Evolutionary conservation across 345 rosid species (phyloP).

Genomic region (Punica granatum): DNA sequence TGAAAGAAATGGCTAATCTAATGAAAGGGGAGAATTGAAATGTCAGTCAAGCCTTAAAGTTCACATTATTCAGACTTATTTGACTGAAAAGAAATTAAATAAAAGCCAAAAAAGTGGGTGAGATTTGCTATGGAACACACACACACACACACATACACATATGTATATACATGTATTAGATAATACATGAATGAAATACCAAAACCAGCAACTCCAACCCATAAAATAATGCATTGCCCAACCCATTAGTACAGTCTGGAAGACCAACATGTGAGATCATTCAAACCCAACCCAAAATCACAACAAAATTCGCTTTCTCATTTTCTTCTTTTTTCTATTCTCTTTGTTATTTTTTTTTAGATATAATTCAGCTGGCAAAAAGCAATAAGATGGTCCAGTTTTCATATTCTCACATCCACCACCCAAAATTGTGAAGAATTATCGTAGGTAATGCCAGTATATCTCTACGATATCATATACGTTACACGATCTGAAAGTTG

Average conservation of each 20-base stretch:
- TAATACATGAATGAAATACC: background rate
- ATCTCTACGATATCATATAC: no score
- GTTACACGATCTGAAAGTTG: no score
- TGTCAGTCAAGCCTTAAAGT: slow-evolving; percentile 4
- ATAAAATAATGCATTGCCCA: background rate
- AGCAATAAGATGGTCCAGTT: background rate
- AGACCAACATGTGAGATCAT: background rate
- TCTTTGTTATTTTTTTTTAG: background rate
- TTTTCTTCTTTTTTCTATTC: background rate
- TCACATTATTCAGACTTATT: background rate
- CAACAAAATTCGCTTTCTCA: background rate
- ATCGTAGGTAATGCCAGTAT: no score
- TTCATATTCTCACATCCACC: background rate
- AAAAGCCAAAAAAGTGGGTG: background rate
- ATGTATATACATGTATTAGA: no score
- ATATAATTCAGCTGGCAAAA: background rate
- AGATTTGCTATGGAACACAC: background rate
- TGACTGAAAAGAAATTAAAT: background rate
- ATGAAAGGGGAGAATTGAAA: background rate
- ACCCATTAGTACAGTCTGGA: background rate
- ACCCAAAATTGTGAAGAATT: background rate
- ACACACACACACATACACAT: no score
- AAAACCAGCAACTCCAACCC: background rate
- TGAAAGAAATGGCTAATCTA: no score
- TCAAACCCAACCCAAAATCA: background rate